These are phyloP conservation scores for Globisporangium yorkense DNA, from an alignment of 352 stramenopile species.

Conservation along the genomic window DNA sequence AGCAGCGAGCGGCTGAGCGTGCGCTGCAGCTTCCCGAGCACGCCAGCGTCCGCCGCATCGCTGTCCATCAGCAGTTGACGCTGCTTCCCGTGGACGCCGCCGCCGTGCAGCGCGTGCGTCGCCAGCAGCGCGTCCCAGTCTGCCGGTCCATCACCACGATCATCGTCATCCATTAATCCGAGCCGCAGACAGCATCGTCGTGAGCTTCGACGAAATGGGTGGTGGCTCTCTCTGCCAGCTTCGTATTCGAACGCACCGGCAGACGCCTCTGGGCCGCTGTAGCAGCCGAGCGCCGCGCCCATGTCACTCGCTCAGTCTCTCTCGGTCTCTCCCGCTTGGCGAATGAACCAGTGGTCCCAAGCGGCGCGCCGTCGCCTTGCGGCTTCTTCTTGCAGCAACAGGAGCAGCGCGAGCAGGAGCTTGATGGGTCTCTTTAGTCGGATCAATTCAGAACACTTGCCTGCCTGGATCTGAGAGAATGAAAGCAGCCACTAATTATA, in stretches of 20 bases:
- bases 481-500: not conserved
- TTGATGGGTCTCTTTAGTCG: not conserved
- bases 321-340: not conserved
- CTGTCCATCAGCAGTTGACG: not conserved
- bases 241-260: constrained; percentile 6
- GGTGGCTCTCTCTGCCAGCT: too few relatives aligned
- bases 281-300: constrained; percentile 57
- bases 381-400: too few relatives aligned
- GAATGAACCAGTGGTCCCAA: too few relatives aligned
- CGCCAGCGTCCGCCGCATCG: constrained; percentile 16
- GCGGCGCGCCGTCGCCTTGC: too few relatives aligned
- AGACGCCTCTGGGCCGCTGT: constrained; percentile 9
- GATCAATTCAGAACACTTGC: not conserved
- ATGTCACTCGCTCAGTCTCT: constrained; percentile 9
- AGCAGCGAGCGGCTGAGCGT: constrained; percentile 37
- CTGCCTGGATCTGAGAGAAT: too few relatives aligned
- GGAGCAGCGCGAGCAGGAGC: too few relatives aligned
- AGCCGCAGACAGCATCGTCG: too few relatives aligned
- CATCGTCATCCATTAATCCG: not conserved
- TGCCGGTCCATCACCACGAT: not conserved
- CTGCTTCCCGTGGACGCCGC: constrained; percentile 10
- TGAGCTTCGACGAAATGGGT: too few relatives aligned
- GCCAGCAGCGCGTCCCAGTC: constrained; percentile 14
- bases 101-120: constrained; percentile 1
- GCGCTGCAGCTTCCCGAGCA: constrained; percentile 51